Evolutionary conservation across 768 basidiomycete species (phyloP), one percentile per base, ranked within the genome.

Genomic region (Boletellus ananiceps): DNA sequence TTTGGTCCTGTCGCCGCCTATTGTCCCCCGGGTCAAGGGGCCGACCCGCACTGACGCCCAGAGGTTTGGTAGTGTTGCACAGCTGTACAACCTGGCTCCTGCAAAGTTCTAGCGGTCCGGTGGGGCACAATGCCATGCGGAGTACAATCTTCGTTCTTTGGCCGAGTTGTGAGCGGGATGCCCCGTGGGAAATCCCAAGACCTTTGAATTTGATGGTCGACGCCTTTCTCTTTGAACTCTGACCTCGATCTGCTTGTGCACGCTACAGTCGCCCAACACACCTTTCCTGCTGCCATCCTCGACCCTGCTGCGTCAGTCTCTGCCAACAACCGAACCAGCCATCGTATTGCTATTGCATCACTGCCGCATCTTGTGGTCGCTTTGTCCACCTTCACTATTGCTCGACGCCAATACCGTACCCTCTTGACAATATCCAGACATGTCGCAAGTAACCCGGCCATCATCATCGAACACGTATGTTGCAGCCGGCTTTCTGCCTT

Each of bases 381-480:
- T 49, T 57, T 51, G 40, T 55, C 52, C 40, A 38, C 25, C 53
- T 47, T 43, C 49, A 33, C 42, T 40, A 37, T 50, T 47, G 27
- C 39, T 48, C 51, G 41, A 58, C 60, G 25, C 46, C 41, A 32
- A 40, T 44, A 27, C 41, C 27, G 38, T 32, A 19, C 41, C 49
- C 40, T 41, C 46, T 59, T 31, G 32, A 50, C 52, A 50, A 45
- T 40, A 33, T 41, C 23, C 55, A 52, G 40, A 56, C 36, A 67
- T 67, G 66, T 67, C 66, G 4, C 66, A 68, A 68, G 50, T 33
- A 54, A 19, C 66, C 27, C 58, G 66, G 40, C 61, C 66, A 52
- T 69, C 66, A 49, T 62, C 66, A 52, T 67, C 66, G 14, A 63
- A 52, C 51, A 61, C 66, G 63, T 67, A 23, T 40, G 59, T 58